These are phyloP conservation scores for Corynascus novoguineensis DNA, from an alignment of 495 filamentous ascomycete genomes.

Conservation along the genomic window DNA sequence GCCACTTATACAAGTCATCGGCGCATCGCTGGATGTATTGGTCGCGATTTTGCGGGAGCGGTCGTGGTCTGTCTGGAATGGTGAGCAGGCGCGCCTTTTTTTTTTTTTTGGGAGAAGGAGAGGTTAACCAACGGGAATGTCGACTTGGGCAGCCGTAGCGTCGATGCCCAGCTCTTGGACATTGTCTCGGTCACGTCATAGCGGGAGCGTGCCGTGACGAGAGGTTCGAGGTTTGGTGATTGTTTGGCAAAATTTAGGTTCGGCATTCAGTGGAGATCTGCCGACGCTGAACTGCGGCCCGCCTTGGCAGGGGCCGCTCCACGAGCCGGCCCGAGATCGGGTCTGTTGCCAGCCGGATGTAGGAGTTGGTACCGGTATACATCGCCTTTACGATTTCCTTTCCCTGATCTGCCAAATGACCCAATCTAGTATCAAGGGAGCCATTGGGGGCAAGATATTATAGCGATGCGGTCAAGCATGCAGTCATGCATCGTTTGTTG, in stretches of 20 bases:
- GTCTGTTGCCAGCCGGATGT: no score
- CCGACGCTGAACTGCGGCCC: neutral
- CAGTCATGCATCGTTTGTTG: no score
- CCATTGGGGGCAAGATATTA: no score
- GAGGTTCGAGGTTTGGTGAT: neutral
- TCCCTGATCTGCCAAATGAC: no score
- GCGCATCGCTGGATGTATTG: slow-evolving; percentile 73
- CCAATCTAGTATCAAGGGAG: no score
- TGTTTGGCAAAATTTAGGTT: slow-evolving; percentile 10
- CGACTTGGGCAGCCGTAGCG: slow-evolving; percentile 45
- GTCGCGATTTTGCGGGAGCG: slow-evolving; percentile 40
- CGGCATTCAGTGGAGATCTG: slow-evolving; percentile 6
- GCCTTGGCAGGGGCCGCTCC: neutral
- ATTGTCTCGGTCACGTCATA: slow-evolving; percentile 32
- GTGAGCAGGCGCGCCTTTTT: slow-evolving; percentile 17
- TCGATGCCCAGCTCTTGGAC: slow-evolving; percentile 47
- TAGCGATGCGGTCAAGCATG: no score
- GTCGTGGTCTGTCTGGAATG: slow-evolving; percentile 38
- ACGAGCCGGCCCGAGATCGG: neutral
- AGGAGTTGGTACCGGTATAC: no score
- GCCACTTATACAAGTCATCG: slow-evolving; percentile 87
- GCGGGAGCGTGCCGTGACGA: neutral
- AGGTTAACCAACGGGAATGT: slow-evolving; percentile 40
- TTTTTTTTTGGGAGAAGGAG: neutral
- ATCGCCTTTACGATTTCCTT: no score